phyloP scores from a whole-genome alignment of 148 eudicot genomes.

The Gaultheria prostrata region DNA sequence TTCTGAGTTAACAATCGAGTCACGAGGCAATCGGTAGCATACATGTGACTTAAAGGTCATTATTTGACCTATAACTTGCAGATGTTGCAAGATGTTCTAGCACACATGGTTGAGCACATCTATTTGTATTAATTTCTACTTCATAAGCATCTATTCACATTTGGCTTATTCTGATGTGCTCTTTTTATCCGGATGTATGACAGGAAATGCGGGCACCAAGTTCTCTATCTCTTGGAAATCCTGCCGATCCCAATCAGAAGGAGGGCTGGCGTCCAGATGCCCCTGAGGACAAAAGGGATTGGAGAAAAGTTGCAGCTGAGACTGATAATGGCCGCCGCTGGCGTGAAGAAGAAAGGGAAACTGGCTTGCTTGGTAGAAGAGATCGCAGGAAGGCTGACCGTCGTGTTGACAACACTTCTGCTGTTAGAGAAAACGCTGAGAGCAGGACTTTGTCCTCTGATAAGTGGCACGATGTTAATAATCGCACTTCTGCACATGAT shows the following conservation, averaged over 20 bases:
- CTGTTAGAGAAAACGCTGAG: slow-evolving; percentile 59
- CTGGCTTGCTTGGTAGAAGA: slow-evolving; percentile 91
- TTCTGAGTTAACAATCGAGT: not conserved
- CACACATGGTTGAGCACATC: no score
- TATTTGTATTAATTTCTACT: not conserved
- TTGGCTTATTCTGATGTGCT: not conserved
- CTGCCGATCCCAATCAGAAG: slow-evolving; percentile 64
- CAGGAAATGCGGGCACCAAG: slow-evolving; percentile 84
- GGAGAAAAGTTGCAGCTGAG: slow-evolving; percentile 67
- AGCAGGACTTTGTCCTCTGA: slow-evolving; percentile 57
- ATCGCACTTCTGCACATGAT: slow-evolving; percentile 60
- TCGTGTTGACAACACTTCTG: slow-evolving; percentile 59
- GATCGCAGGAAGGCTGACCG: slow-evolving; percentile 82
- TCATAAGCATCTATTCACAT: not conserved
- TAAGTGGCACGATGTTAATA: slow-evolving; percentile 65
- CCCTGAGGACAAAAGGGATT: slow-evolving; percentile 74
- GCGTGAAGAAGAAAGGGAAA: slow-evolving; percentile 99
- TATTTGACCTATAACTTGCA: no score
- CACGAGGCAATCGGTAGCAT: not conserved
- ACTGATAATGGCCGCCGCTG: slow-evolving; percentile 77
- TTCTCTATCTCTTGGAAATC: slow-evolving; percentile 75
- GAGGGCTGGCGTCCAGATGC: slow-evolving; percentile 54
- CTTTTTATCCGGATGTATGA: not conserved
- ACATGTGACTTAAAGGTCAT: not conserved
- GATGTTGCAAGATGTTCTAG: not conserved